A percentile compares a stretch with the other conserved stretches of the same genome.
These are phyloP conservation scores for Ceratobasidium sp. DNA, from an alignment of 1,284 basidiomycete genomes.

Conservation along the genomic window DNA sequence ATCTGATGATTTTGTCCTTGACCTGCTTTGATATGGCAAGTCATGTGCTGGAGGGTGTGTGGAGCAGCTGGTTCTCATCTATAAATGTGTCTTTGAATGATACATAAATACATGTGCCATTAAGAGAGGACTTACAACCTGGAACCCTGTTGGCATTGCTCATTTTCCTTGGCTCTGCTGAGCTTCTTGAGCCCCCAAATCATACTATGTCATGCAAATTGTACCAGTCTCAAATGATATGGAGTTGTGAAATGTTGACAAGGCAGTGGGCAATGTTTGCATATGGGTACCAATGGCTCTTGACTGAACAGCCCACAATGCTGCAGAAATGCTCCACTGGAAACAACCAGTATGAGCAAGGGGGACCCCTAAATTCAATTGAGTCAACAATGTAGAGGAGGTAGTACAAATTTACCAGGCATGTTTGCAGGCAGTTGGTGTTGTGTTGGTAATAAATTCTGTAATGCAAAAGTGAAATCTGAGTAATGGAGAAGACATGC, in stretches of 20 bases:
- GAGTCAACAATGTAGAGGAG: background rate
- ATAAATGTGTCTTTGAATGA: background rate
- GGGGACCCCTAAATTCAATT: constrained; percentile 49
- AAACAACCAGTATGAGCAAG: constrained; percentile 56
- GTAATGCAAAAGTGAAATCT: too few relatives aligned
- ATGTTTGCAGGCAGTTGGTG: constrained; percentile 40
- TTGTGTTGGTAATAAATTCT: constrained; percentile 34
- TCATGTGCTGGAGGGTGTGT: background rate
- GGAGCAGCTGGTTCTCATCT: background rate
- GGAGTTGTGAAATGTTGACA: constrained; percentile 42
- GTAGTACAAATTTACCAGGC: background rate
- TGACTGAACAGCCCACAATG: constrained; percentile 42
- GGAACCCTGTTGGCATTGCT: too few relatives aligned
- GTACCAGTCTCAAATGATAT: constrained; percentile 44
- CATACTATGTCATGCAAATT: constrained; percentile 37
- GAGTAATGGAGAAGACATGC: too few relatives aligned
- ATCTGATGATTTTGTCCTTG: background rate
- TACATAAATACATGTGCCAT: too few relatives aligned
- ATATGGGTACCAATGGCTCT: constrained; percentile 45
- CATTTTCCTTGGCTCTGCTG: background rate
- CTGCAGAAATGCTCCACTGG: constrained; percentile 49
- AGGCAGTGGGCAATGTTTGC: constrained; percentile 45
- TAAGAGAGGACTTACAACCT: background rate
- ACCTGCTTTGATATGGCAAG: background rate
- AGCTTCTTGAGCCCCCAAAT: background rate